Conservation (phyloP, 139 green algal genomes). For the Ostreobium quekettii region DNA sequence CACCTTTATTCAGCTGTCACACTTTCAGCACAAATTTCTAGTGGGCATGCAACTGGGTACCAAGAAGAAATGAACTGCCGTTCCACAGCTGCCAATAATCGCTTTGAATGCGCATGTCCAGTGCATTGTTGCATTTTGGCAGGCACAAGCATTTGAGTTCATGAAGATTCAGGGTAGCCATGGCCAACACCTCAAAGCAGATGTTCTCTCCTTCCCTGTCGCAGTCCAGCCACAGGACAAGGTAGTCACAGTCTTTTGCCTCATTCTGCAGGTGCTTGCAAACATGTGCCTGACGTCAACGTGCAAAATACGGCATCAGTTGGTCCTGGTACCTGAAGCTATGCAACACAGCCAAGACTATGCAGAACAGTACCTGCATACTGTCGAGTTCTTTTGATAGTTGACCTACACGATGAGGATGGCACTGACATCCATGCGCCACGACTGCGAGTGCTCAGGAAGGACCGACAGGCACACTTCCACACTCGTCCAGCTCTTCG, state of each 20-base stretch:
- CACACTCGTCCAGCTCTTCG: too few relatives aligned
- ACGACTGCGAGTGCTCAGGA: too few relatives aligned
- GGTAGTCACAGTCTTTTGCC: constrained; percentile 41
- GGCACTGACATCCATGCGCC: too few relatives aligned
- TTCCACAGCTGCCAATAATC: neutral
- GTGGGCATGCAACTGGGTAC: neutral
- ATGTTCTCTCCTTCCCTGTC: constrained; percentile 89
- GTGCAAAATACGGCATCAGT: too few relatives aligned
- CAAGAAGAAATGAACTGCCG: neutral
- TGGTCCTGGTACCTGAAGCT: too few relatives aligned
- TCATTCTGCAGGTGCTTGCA: constrained; percentile 66
- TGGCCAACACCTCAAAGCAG: constrained; percentile 67
- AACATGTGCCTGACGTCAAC: constrained; percentile 47
- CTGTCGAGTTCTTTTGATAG: too few relatives aligned
- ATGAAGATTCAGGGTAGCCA: neutral
- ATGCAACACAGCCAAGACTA: too few relatives aligned
- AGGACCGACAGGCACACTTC: too few relatives aligned
- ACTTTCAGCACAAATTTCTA: neutral
- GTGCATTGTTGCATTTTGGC: neutral
- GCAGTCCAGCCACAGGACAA: constrained; percentile 86
- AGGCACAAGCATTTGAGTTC: neutral
- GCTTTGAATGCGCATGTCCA: neutral
- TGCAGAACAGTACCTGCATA: too few relatives aligned
- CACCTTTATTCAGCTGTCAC: too few relatives aligned
- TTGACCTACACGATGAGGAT: too few relatives aligned